Percentiles rank a stretch among this genome's conserved stretches.
Conservation (phyloP, 2,329 filamentous ascomycete species). For the Neoscytalidium dimidiatum region DNA sequence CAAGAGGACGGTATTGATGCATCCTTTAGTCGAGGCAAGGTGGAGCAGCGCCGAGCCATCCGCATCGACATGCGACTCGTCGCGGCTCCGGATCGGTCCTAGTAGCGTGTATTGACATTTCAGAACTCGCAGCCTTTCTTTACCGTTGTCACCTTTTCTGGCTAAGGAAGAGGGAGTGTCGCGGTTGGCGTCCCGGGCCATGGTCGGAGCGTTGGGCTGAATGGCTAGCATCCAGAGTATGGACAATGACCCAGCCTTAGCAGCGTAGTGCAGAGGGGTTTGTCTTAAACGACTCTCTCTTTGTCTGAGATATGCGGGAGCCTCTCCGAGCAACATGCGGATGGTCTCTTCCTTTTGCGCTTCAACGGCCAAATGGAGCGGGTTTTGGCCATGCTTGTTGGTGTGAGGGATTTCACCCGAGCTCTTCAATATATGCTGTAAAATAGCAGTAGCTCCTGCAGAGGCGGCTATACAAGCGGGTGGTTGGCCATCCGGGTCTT, state of each 20-base stretch:
- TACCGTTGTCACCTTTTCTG: too few relatives aligned
- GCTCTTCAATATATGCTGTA: neutral
- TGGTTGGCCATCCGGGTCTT: neutral
- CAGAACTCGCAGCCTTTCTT: too few relatives aligned
- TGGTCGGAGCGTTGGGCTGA: neutral
- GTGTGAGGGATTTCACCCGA: neutral
- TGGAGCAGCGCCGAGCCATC: neutral
- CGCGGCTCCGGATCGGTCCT: neutral
- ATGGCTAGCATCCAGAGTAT: neutral
- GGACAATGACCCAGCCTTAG: neutral
- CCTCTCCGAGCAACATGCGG: neutral
- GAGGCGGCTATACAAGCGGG: neutral
- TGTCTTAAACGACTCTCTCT: neutral
- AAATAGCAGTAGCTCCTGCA: neutral
- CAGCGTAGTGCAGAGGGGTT: neutral
- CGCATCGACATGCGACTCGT: neutral
- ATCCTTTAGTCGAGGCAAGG: neutral
- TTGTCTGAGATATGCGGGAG: accelerated
- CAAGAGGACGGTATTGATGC: neutral
- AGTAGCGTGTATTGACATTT: too few relatives aligned
- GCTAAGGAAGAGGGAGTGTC: neutral
- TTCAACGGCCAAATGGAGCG: neutral
- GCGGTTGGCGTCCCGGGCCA: neutral
- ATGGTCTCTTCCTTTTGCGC: neutral
- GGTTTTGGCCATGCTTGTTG: neutral